Percentiles rank a stretch among this genome's conserved stretches.
Evolutionary conservation across 805 yeast species (phyloP).

Genomic region (Barnettozyma siamensis): DNA sequence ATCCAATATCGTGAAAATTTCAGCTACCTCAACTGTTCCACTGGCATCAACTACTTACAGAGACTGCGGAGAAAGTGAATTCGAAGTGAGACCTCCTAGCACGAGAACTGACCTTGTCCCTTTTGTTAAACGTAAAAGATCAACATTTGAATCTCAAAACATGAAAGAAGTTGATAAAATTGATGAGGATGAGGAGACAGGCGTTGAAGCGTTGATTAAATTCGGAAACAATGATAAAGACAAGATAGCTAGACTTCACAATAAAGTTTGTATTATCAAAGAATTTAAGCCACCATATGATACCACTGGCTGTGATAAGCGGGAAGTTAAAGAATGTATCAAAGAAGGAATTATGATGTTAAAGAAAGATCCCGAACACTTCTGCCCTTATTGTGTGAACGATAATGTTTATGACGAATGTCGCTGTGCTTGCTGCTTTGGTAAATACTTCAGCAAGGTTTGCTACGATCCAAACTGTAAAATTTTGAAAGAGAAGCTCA

Average conservation of each 20-base stretch:
- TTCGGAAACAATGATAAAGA: conserved; percentile 25
- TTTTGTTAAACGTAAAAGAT: conserved; percentile 5
- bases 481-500: conserved; percentile 17
- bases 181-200: conserved; percentile 4
- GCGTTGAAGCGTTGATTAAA: conserved; percentile 11
- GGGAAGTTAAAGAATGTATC: conserved; percentile 19
- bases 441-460: conserved; percentile 21
- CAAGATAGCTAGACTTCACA: conserved; percentile 13
- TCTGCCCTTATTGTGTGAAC: conserved; percentile 25
- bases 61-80: conserved; percentile 9
- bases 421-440: conserved; percentile 26
- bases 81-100: conserved; percentile 3
- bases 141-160: not conserved
- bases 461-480: conserved; percentile 24
- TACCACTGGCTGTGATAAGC: conserved; percentile 16
- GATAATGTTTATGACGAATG: conserved; percentile 25
- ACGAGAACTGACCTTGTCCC: conserved; percentile 6
- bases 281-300: conserved; percentile 21
- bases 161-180: too few species aligned
- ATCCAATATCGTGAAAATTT: too few species aligned
- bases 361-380: conserved; percentile 19
- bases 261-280: conserved; percentile 16
- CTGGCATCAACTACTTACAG: not conserved
- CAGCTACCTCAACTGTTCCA: too few species aligned
- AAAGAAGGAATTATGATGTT: conserved; percentile 19